phyloP scores from a whole-genome alignment of 2,329 filamentous ascomycete genomes.

The Elsinoe necatrix region DNA sequence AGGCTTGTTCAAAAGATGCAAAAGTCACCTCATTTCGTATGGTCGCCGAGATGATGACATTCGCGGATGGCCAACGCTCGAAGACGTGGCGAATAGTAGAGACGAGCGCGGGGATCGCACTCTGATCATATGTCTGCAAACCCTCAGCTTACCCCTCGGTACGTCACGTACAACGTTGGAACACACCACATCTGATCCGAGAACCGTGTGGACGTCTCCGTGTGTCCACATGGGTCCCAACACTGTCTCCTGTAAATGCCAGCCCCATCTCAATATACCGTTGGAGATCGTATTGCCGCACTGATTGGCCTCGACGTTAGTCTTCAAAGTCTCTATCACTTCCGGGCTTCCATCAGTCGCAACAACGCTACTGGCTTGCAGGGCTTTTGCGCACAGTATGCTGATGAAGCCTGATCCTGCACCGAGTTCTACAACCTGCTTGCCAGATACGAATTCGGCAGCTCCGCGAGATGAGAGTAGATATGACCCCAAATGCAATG shows the following conservation, averaged over 20 bases:
- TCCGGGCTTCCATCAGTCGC: slow-evolving; percentile 68
- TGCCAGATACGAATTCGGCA: slow-evolving; percentile 40
- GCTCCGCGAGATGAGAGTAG: slow-evolving; percentile 42
- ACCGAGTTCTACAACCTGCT: slow-evolving; percentile 62
- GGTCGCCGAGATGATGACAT: slow-evolving; percentile 60
- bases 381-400: slow-evolving; percentile 61
- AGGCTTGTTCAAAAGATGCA: slow-evolving; percentile 52
- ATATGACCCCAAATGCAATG: slow-evolving; percentile 63
- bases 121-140: slow-evolving; percentile 58
- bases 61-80: slow-evolving; percentile 45
- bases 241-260: slow-evolving; percentile 45
- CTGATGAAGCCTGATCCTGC: slow-evolving; percentile 70
- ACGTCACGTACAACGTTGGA: neutral
- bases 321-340: slow-evolving; percentile 58
- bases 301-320: slow-evolving; percentile 60
- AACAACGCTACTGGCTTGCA: slow-evolving; percentile 51
- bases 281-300: slow-evolving; percentile 44
- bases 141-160: neutral
- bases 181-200: slow-evolving; percentile 62
- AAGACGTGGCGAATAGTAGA: slow-evolving; percentile 57
- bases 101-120: slow-evolving; percentile 54
- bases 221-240: slow-evolving; percentile 30
- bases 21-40: slow-evolving; percentile 64
- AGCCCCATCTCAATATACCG: slow-evolving; percentile 58
- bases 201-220: slow-evolving; percentile 47